These are phyloP conservation scores for Ceratocystis eucalypticola DNA, from an alignment of 2,329 filamentous ascomycete species.

Conservation along the genomic window DNA sequence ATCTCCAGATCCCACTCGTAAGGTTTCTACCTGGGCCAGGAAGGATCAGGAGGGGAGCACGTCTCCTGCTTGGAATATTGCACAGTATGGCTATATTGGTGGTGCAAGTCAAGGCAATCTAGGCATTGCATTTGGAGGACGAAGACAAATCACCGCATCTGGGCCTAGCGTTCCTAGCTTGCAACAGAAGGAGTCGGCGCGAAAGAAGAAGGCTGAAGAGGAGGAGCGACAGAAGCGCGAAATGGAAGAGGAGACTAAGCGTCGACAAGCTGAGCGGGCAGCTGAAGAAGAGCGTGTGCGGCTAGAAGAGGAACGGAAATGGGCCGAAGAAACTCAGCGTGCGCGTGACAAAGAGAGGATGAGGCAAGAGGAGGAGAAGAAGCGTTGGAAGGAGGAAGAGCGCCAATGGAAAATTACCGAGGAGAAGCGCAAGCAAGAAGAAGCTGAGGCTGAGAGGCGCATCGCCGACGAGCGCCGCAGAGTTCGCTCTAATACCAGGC, in stretches of 20 bases:
- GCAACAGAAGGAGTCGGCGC: constrained; percentile 66
- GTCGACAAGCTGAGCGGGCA: constrained; percentile 34
- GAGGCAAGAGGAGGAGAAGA: constrained; percentile 52
- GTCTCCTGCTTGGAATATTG: constrained; percentile 91
- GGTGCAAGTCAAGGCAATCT: constrained; percentile 92
- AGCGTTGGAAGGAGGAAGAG: constrained; percentile 67
- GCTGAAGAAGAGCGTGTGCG: constrained; percentile 50
- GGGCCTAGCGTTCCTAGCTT: constrained; percentile 65
- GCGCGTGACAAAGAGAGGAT: constrained; percentile 46
- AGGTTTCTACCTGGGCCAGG: constrained; percentile 69
- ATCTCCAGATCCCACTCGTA: constrained; percentile 36
- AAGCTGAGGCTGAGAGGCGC: constrained; percentile 55
- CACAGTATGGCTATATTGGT: constrained; percentile 96
- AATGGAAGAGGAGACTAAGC: constrained; percentile 39
- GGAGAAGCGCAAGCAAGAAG: constrained; percentile 55
- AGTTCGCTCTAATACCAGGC: constrained; percentile 32
- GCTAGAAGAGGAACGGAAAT: constrained; percentile 49
- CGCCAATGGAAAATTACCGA: constrained; percentile 65
- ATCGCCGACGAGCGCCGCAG: constrained; percentile 53
- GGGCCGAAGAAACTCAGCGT: constrained; percentile 51
- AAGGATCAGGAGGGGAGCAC: constrained; percentile 68
- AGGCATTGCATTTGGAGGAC: constrained; percentile 80
- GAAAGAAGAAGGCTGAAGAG: constrained; percentile 43
- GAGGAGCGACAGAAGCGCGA: constrained; percentile 45
- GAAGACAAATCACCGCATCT: constrained; percentile 81